Percentiles rank a stretch among this genome's conserved stretches.
These are phyloP conservation scores for Syzygium malaccense DNA, from an alignment of 441 rosid genomes.

Conservation along the genomic window DNA sequence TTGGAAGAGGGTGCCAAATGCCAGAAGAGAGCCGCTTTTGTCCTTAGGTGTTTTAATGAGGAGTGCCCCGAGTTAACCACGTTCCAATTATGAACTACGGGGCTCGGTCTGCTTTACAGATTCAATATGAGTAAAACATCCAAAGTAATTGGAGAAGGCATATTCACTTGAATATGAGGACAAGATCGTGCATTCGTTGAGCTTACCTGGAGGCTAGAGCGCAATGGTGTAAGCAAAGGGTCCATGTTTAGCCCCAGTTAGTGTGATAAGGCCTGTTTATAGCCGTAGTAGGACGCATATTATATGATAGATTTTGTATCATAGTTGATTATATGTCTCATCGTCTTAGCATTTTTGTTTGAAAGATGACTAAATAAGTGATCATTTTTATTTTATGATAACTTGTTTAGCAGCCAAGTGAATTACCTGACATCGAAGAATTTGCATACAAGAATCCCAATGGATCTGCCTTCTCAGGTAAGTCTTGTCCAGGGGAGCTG, in stretches of 20 bases:
- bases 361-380: background rate
- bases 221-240: background rate
- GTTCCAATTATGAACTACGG: background rate
- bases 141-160: background rate
- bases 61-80: background rate
- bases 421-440: conserved; percentile 72
- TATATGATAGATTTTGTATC: background rate
- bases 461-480: conserved; percentile 31
- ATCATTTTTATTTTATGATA: background rate
- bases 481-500: conserved; percentile 5
- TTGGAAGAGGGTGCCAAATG: background rate
- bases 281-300: accelerated
- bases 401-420: conserved; percentile 23
- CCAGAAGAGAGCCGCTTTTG: background rate
- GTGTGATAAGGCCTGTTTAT: background rate
- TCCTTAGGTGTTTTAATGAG: background rate
- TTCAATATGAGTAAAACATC: background rate
- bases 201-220: background rate
- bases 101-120: background rate
- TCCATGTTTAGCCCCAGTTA: background rate
- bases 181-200: background rate
- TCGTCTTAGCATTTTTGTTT: background rate
- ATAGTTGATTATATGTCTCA: background rate
- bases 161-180: background rate
- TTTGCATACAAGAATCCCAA: conserved; percentile 45